Evolutionary conservation across 2,329 filamentous ascomycete genomes (phyloP).

Genomic region (Cercospora sp.): DNA sequence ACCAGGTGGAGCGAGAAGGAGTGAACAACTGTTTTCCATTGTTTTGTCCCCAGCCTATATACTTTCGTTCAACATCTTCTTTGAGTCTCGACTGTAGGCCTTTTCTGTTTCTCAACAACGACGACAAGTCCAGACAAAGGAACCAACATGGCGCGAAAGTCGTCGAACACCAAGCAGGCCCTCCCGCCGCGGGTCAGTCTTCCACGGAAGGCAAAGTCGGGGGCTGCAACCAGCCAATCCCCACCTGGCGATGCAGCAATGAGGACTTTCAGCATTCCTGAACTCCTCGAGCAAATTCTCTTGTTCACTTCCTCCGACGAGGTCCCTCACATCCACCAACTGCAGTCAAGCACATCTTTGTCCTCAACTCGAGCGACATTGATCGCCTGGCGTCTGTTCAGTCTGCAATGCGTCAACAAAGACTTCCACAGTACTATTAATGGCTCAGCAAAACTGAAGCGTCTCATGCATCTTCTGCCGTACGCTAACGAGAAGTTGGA

Average conservation of each 20-base stretch:
- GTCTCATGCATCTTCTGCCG: neutral
- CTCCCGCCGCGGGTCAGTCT: neutral
- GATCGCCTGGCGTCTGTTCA: neutral
- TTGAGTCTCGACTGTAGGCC: neutral
- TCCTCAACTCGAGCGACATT: no score
- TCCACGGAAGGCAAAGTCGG: neutral
- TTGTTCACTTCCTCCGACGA: neutral
- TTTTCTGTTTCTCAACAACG: neutral
- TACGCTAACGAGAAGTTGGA: neutral
- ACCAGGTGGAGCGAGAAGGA: neutral
- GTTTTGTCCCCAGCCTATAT: no score
- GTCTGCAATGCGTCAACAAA: neutral
- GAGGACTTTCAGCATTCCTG: neutral
- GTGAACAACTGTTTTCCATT: neutral
- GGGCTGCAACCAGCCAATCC: neutral
- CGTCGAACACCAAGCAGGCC: neutral
- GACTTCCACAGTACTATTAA: neutral
- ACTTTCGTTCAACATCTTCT: neutral
- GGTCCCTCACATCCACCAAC: no score
- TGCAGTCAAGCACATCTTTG: no score
- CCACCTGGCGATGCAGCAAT: neutral
- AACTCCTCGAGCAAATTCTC: neutral
- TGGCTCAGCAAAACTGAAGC: slow-evolving; percentile 5
- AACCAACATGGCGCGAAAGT: neutral
- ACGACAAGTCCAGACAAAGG: neutral